Base-by-base conservation (phyloP, 2,329 filamentous ascomycete species). In the Xylariaceae sp. region DNA sequence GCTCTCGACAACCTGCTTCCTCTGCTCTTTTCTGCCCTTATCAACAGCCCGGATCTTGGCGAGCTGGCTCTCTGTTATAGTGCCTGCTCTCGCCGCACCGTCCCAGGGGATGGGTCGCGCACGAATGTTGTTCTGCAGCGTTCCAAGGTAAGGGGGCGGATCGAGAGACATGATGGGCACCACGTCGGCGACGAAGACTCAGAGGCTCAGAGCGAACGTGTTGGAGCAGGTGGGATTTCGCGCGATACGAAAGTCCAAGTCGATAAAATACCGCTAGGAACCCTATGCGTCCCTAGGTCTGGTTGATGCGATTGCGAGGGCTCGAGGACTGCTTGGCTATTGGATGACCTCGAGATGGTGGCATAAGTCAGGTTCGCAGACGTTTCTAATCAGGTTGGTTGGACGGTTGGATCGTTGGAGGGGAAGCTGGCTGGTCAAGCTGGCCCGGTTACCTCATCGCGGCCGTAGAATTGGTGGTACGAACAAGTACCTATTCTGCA, bases 31-130 rank as follows among this genome's bases (percentile, higher is more conserved):
- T 75, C 92, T 89, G 67, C 94, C 90, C 78, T 97, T 97, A 76
- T 97, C 94, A 69, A 97, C 90, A 62, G 92, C 90, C 76, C 92
- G 92, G 78, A 99, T 96, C 82, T 92, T 93, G 79, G 89, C 90
- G 69, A 97, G 85, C 76, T 99, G 93, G 68, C 89, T 88, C 68
- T 97, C 93, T 60, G 90, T 96, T 76, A 99, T 89, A 71, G 91
- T 94, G 75, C 92, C 91, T 69, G 91, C 91, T 75, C 94, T 86
- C 67, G 96, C 91, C 70, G 93, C 92, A 70, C 93, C 93, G 76
- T 97, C 93, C 94, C 94, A 99, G 60, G 93, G 92, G 77, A 99
- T 96, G 66, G 92, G 92, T 68, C 94, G 86, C 72, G 90, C 89
- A 73, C 94, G 90, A 74, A 97, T 96, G 81, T 97, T 97, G 84